Base-by-base conservation (phyloP, 1,284 basidiomycete species). In the Apiotrichum brassicae region DNA sequence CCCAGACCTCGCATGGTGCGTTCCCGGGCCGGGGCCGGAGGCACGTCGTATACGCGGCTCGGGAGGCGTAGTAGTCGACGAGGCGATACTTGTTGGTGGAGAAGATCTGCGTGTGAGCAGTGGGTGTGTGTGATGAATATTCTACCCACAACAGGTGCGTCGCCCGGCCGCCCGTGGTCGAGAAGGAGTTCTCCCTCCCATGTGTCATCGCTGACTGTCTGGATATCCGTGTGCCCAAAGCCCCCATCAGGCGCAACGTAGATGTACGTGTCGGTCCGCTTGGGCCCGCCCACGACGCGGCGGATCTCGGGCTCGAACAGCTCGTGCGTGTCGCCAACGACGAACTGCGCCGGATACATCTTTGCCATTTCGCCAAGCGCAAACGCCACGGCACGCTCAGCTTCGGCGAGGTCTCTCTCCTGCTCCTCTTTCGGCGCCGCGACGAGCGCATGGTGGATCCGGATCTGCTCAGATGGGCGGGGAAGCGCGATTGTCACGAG, bases 361-460 rank as follows among this genome's bases (percentile, higher is more conserved):
- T 18, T 13, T 2, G 39, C 30, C 28, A 56, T 25, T 13, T 43
- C 36, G 12, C 26, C 23, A 11, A 55, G 20, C 2, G 43, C 48
- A 3, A 24, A 42, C 19, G 37, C 28, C 3, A 60, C 45, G 18
- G 14, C 19, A 3, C 8, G 5, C 9, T 42, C 40, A 3, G 40
- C 40, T 12, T 46, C 12, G 1, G 28, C 48, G 18, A 42, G 41
- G 3, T 25, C 54, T n/a, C 5, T n/a, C 4, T 35, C 36, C 16
- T 46, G 13, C 25, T 35, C 33, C 1, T 42, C 55, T 2, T 25
- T 0, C 9, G 19, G 5, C 25, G 39, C 6, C 14, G 11, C 7
- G 30, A 32, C 56, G 16, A 53, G 20, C 4, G 55, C 49, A 49
- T 56, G 58, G 48, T 52, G 60, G 6, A 59, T 11, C 6, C 64